These are phyloP conservation scores for Vitellaria paradoxa DNA, from an alignment of 179 eudicot species.

Conservation along the genomic window DNA sequence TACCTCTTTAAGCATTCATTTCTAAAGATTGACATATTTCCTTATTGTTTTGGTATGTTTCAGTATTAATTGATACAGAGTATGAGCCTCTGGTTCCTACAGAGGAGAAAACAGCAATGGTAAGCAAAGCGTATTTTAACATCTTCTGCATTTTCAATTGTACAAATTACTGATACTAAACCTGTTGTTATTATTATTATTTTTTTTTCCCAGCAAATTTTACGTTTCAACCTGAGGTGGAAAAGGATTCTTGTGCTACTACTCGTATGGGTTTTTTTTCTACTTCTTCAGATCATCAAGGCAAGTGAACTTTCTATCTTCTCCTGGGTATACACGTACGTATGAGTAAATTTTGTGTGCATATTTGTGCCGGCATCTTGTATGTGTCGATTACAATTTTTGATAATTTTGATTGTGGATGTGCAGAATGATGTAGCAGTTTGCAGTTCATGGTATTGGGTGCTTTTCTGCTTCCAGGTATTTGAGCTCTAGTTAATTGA, in stretches of 20 bases:
- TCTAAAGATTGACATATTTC: background rate
- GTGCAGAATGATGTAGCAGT: conserved; percentile 58
- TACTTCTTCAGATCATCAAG: conserved; percentile 82
- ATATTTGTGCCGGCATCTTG: background rate
- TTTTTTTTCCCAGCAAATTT: conserved; percentile 46
- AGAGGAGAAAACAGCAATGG: conserved; percentile 73
- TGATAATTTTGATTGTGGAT: conserved; percentile 12
- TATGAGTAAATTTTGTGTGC: background rate
- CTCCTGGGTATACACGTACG: background rate
- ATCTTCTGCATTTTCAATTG: background rate
- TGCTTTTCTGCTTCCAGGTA: conserved; percentile 79
- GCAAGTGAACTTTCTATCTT: conserved; percentile 34
- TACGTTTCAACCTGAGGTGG: conserved; percentile 60
- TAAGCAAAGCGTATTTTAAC: conserved; percentile 28
- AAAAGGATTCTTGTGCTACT: conserved; percentile 56
- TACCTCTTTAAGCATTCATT: background rate
- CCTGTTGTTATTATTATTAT: too few relatives aligned
- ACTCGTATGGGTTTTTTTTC: conserved; percentile 63
- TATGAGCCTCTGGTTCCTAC: conserved; percentile 66
- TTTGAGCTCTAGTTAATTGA: background rate
- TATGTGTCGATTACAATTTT: background rate
- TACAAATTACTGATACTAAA: background rate
- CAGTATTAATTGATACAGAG: conserved; percentile 74
- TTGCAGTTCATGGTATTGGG: conserved; percentile 78
- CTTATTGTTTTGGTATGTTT: background rate